Evolutionary conservation across 2,329 filamentous ascomycete genomes (phyloP).

Genomic region (Fusarium oligoseptatum): DNA sequence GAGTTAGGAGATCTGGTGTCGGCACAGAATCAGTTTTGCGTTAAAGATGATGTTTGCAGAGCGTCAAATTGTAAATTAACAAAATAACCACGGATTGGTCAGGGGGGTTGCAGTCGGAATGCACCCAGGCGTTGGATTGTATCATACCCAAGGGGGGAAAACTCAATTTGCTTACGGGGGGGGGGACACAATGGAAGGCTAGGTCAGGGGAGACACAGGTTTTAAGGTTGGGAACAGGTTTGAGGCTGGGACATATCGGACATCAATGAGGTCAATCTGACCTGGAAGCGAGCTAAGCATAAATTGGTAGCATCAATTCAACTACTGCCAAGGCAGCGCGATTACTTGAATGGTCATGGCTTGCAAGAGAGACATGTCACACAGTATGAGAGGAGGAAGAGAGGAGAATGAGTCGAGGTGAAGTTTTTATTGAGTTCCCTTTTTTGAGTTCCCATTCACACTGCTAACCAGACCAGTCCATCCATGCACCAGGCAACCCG

Average conservation of each 20-base stretch:
- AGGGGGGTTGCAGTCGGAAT: constrained; percentile 13
- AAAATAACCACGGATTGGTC: constrained; percentile 11
- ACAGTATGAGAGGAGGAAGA: not conserved
- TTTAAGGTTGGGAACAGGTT: constrained; percentile 1
- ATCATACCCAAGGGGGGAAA: constrained; percentile 30
- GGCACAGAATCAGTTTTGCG: constrained; percentile 25
- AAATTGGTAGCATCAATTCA: constrained; percentile 42
- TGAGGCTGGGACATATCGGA: constrained; percentile 11
- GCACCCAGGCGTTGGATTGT: constrained; percentile 36
- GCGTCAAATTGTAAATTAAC: constrained; percentile 20
- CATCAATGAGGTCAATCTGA: constrained; percentile 20
- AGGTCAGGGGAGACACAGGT: constrained; percentile 15
- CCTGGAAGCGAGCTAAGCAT: constrained; percentile 33
- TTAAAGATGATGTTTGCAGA: constrained; percentile 18
- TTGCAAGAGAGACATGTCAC: not conserved
- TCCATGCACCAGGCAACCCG: constrained; percentile 23
- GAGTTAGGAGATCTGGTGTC: constrained; percentile 41
- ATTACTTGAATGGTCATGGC: not conserved
- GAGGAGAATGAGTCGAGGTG: not conserved
- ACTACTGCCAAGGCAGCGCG: constrained; percentile 1
- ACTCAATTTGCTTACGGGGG: constrained; percentile 27
- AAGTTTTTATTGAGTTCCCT: constrained; percentile 12
- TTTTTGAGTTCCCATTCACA: constrained; percentile 1
- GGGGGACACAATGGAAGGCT: constrained; percentile 14
- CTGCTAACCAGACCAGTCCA: constrained; percentile 19